Evolutionary conservation across 1,284 basidiomycete genomes (phyloP).

Genomic region (Puccinia triticina): DNA sequence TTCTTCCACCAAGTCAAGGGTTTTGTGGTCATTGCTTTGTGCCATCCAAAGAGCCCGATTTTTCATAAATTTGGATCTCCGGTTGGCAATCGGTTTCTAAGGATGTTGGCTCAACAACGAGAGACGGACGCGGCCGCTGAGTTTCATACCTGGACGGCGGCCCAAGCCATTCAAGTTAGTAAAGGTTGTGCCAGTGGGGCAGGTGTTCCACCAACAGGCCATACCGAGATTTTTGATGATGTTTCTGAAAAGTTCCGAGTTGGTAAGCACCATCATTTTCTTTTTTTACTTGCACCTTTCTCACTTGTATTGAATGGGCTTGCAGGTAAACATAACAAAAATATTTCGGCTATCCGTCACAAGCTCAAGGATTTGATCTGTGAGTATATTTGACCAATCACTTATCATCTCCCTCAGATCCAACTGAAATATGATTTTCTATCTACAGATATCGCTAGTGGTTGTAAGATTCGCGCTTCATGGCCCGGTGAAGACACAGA

Average conservation of each 20-base stretch:
- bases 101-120: not conserved
- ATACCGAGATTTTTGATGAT: not conserved
- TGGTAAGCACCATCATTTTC: not conserved
- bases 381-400: not conserved
- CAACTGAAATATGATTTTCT: not conserved
- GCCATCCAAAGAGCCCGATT: not conserved
- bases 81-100: not conserved
- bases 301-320: not conserved
- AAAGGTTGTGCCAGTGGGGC: not conserved
- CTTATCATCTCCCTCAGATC: not conserved
- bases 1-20: conserved; percentile 5
- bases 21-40: not conserved
- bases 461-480: not conserved
- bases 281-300: not conserved
- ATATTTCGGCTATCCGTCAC: not conserved
- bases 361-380: not conserved
- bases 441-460: not conserved
- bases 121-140: not conserved
- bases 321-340: not conserved
- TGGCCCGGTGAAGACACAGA: not conserved
- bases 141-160: conserved; percentile 13
- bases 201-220: not conserved
- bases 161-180: conserved; percentile 3
- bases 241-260: not conserved
- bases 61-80: not conserved